Percentiles rank a stretch among this genome's conserved stretches.
These are phyloP conservation scores for Mycena sanguinolenta DNA, from an alignment of 768 basidiomycete species.

Conservation along the genomic window DNA sequence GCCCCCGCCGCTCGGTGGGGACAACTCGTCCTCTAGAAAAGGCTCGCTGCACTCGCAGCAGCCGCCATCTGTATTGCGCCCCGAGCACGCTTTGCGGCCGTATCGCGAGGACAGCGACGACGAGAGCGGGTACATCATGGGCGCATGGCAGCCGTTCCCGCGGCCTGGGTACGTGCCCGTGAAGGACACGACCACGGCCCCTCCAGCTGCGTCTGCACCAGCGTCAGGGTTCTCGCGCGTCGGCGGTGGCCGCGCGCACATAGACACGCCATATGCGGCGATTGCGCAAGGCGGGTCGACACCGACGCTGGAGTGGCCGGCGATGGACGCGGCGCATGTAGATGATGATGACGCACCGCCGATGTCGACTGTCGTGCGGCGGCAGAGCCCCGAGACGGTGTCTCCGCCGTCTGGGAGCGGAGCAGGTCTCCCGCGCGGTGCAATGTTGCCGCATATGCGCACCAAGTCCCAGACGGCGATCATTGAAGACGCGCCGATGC, in stretches of 20 bases:
- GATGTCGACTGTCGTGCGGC: conserved; percentile 61
- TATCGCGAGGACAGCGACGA: conserved; percentile 86
- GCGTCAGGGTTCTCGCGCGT: conserved; percentile 86
- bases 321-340: conserved; percentile 39
- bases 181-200: conserved; percentile 50
- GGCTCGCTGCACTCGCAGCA: conserved; percentile 69
- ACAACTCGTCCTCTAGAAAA: conserved; percentile 56
- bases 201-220: conserved; percentile 14
- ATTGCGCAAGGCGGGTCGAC: conserved; percentile 28
- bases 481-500: conserved; percentile 71
- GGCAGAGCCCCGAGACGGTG: conserved; percentile 49
- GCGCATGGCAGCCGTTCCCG: conserved; percentile 89
- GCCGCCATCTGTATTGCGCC: conserved; percentile 80
- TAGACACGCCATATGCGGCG: conserved; percentile 83
- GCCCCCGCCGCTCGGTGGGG: conserved; percentile 51
- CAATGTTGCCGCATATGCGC: conserved; percentile 76
- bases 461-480: conserved; percentile 89
- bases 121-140: conserved; percentile 90
- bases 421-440: conserved; percentile 65
- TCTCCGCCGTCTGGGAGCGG: conserved; percentile 26
- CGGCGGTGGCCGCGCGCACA: conserved; percentile 89
- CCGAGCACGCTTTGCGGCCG: conserved; percentile 82
- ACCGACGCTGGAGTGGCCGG: conserved; percentile 32
- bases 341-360: conserved; percentile 59
- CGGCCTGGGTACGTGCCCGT: conserved; percentile 64